These are phyloP conservation scores for Leccinum boreale DNA, from an alignment of 768 basidiomycete species.

Conservation along the genomic window DNA sequence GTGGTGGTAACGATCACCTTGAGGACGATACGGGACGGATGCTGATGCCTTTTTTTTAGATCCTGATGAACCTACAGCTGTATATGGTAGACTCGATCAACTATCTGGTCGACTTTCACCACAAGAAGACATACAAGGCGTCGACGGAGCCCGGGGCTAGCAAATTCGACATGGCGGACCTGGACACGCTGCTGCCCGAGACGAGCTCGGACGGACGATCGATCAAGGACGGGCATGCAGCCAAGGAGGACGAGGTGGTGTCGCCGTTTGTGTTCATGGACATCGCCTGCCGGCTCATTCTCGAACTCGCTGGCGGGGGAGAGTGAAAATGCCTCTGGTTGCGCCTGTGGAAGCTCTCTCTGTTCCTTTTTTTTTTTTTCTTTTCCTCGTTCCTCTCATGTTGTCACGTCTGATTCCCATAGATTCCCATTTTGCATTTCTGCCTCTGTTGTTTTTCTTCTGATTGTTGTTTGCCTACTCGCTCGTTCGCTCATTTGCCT, in stretches of 20 bases:
- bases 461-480: constrained; percentile 12
- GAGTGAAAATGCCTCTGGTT: constrained; percentile 24
- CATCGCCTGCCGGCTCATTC: constrained; percentile 87
- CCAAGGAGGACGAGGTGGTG: constrained; percentile 59
- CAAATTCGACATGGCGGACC: constrained; percentile 61
- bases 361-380: background rate
- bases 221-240: constrained; percentile 43
- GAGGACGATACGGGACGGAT: background rate
- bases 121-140: constrained; percentile 90
- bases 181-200: constrained; percentile 36
- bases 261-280: constrained; percentile 97
- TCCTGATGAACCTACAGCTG: constrained; percentile 95
- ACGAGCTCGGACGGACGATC: constrained; percentile 57
- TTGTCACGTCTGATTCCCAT: constrained; percentile 12
- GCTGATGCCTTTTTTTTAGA: constrained; percentile 40
- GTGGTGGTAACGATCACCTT: constrained; percentile 61
- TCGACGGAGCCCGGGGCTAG: constrained; percentile 63
- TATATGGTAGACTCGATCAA: constrained; percentile 96
- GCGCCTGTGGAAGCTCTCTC: background rate
- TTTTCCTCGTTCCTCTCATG: background rate
- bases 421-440: constrained; percentile 4
- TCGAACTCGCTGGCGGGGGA: constrained; percentile 82
- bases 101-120: constrained; percentile 97
- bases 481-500: constrained; percentile 1
- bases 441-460: constrained; percentile 9